phyloP scores from a whole-genome alignment of 2,329 filamentous ascomycete species.

The Chaetomium olivaceum region DNA sequence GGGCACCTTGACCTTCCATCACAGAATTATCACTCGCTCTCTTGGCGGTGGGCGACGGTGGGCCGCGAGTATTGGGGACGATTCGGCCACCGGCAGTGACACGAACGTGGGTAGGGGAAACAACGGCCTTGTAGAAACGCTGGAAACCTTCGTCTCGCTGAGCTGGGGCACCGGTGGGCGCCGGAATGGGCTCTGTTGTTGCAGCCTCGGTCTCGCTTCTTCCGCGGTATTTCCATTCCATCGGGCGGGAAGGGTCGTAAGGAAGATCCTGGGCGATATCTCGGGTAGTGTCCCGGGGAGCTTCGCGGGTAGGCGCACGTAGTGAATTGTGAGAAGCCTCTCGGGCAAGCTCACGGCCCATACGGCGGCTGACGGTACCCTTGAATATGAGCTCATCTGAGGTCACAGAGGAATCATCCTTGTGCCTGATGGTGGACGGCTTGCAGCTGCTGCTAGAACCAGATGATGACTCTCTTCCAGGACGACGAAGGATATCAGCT shows the following conservation, averaged over 20 bases:
- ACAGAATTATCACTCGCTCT: slow-evolving; percentile 46
- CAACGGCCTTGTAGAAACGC: slow-evolving; percentile 67
- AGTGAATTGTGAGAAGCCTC: slow-evolving; percentile 21
- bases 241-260: slow-evolving; percentile 27
- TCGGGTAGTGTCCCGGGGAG: slow-evolving; percentile 8
- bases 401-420: slow-evolving; percentile 40
- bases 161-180: slow-evolving; percentile 53
- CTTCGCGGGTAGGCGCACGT: slow-evolving; percentile 18
- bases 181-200: slow-evolving; percentile 51
- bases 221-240: slow-evolving; percentile 48
- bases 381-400: slow-evolving; percentile 43
- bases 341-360: slow-evolving; percentile 21
- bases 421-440: slow-evolving; percentile 25
- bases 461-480: slow-evolving; percentile 26
- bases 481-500: slow-evolving; percentile 37
- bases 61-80: slow-evolving; percentile 62
- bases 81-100: slow-evolving; percentile 68
- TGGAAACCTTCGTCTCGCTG: slow-evolving; percentile 67
- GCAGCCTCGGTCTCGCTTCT: slow-evolving; percentile 47
- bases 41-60: slow-evolving; percentile 55
- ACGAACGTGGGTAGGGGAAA: slow-evolving; percentile 65
- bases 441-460: slow-evolving; percentile 14
- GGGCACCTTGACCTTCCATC: slow-evolving; percentile 30
- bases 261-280: slow-evolving; percentile 6
- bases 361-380: slow-evolving; percentile 38